These are phyloP conservation scores for Fagus crenata DNA, from an alignment of 306 rosid genomes.

Conservation along the genomic window DNA sequence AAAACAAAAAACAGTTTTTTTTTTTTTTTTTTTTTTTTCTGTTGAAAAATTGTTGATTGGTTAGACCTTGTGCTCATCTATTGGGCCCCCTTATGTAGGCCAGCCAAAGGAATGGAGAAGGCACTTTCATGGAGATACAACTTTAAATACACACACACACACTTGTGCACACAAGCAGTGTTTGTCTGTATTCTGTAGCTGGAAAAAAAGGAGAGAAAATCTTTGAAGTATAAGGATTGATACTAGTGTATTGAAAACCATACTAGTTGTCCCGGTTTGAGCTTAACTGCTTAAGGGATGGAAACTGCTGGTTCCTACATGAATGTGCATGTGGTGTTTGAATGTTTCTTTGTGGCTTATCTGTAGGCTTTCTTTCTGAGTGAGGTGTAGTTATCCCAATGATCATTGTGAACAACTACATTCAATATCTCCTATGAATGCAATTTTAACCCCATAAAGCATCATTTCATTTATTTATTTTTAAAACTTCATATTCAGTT, in stretches of 20 bases:
- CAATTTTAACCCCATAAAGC: neutral
- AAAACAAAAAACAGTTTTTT: too few relatives aligned
- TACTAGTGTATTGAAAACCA: neutral
- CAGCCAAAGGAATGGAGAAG: neutral
- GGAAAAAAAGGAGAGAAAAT: neutral
- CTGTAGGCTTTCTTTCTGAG: neutral
- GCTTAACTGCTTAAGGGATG: neutral
- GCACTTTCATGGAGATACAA: neutral
- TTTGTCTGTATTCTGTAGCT: too few relatives aligned
- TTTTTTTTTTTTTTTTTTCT: too few relatives aligned
- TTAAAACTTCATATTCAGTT: neutral
- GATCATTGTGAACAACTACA: slow-evolving; percentile 5
- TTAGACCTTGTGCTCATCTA: neutral
- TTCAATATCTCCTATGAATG: neutral
- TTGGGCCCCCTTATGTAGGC: neutral
- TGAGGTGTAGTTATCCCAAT: neutral
- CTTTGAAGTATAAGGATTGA: neutral
- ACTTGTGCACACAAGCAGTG: neutral
- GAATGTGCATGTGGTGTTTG: neutral
- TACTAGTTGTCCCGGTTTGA: neutral
- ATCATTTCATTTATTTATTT: neutral
- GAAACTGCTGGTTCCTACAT: neutral
- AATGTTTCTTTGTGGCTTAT: slow-evolving; percentile 2
- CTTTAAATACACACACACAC: neutral
- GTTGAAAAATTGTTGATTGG: neutral